Base-by-base conservation (phyloP, 352 stramenopile genomes). In the Pythium rishiriense region DNA sequence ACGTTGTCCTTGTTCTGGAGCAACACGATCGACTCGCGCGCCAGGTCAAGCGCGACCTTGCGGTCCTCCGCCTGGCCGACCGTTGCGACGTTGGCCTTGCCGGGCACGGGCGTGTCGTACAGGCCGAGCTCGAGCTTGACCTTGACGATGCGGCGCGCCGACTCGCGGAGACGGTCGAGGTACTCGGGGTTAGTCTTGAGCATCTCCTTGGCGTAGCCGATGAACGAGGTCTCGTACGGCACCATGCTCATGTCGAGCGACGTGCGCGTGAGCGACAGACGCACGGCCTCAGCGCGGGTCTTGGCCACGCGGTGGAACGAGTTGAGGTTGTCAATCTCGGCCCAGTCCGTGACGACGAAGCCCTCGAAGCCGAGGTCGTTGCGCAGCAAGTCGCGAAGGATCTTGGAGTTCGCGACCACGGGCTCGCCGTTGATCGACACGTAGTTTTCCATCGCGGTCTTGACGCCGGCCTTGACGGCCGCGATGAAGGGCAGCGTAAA, bases 361-460 rank as follows among this genome's bases (percentile, higher is more conserved):
- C 86, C 86, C 12, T 88, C 62, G 68, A 93, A 96, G 11, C 64
- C 58, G 50, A 96, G 11, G 49, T 90, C 64, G 14, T 86, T 59
- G 15, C 88, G 69, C 9, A 96, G 33, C 24, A 73, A 25, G 33
- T 63, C 50, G n/a, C 37, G 50, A 0, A 95, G 71, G 48, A 83
- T 76, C 42, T 88, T 82, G n/a, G 73, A 70, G 50, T 90, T 98
- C 17, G 82, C 76, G 6, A 97, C 84, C 11, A 98, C 88, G 0
- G 95, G 95, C 24, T 98, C 79, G 8, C 91, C 91, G 57, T 97
- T 97, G 55, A 97, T 69, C 58, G 96, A 94, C 39, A 93, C 90
- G 76, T 98, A 98, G 51, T 73, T 96, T 72, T 98, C 93, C 96
- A 98, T 98, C 2, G 93, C 83, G 0, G 92, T 93, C 62, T 95